Percentiles rank a stretch among this genome's conserved stretches.
These are phyloP conservation scores for Globisporangium carolinianum DNA, from an alignment of 352 stramenopile species.

Conservation along the genomic window DNA sequence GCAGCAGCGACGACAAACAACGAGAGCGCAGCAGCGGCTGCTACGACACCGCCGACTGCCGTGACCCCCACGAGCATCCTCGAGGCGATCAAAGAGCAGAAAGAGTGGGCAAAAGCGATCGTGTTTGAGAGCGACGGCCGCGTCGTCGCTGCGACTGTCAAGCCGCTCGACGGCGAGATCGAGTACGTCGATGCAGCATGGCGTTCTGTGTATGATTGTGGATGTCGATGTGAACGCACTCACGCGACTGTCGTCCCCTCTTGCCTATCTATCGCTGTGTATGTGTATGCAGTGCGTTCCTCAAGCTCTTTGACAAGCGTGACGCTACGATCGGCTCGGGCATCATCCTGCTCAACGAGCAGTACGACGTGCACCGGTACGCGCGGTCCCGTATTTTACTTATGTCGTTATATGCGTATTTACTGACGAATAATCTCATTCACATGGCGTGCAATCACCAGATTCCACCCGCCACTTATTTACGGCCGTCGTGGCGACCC, in stretches of 20 bases:
- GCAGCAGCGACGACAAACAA: background rate
- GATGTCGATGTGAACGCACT: too few relatives aligned
- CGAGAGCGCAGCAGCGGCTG: slow-evolving; percentile 1
- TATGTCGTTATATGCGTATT: too few relatives aligned
- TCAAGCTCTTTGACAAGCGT: slow-evolving; percentile 74
- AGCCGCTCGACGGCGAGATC: slow-evolving; percentile 58
- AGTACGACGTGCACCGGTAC: slow-evolving; percentile 79
- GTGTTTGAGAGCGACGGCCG: slow-evolving; percentile 52
- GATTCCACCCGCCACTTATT: slow-evolving; percentile 70
- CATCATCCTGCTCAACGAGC: slow-evolving; percentile 65
- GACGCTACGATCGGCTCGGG: slow-evolving; percentile 67
- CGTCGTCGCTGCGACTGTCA: slow-evolving; percentile 44
- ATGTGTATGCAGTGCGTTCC: slow-evolving; percentile 20
- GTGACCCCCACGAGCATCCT: slow-evolving; percentile 44
- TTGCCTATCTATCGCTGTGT: slow-evolving; percentile 6
- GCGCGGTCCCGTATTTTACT: background rate
- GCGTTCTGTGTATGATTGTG: too few relatives aligned
- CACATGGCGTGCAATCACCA: slow-evolving; percentile 5
- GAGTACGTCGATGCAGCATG: slow-evolving; percentile 18
- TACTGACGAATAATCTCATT: too few relatives aligned
- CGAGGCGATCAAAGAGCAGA: slow-evolving; percentile 47
- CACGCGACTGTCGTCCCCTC: background rate
- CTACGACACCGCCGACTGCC: background rate
- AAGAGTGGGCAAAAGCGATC: slow-evolving; percentile 61
- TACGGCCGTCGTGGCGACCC: slow-evolving; percentile 70